Evolutionary conservation across 1,139 yeast species (phyloP).

Genomic region (Geotrichum bryndzae): DNA sequence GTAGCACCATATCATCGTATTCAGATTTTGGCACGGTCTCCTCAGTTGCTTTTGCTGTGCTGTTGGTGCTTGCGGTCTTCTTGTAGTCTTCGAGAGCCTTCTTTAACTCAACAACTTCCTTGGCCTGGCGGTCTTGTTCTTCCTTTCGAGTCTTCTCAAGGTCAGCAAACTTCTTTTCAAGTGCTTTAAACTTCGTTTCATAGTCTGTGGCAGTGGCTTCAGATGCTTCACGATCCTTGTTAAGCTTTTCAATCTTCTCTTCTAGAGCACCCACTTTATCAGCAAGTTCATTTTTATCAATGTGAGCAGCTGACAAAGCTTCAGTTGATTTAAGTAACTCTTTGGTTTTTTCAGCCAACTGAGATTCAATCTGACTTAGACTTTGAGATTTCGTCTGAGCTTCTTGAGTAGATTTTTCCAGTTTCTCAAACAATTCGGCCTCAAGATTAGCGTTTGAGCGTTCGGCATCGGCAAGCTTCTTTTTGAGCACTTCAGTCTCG

Average conservation of each 20-base stretch:
- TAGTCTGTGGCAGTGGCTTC: neutral
- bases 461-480: constrained; percentile 12
- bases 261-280: constrained; percentile 19
- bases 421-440: constrained; percentile 14
- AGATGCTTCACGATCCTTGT: constrained; percentile 1
- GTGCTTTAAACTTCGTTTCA: neutral
- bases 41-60: constrained; percentile 16
- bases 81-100: constrained; percentile 9
- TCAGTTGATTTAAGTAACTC: constrained; percentile 18
- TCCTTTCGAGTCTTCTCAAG: constrained; percentile 4
- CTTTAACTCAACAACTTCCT: constrained; percentile 17
- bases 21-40: constrained; percentile 53
- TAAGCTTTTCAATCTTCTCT: constrained; percentile 12
- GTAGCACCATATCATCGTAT: constrained; percentile 67
- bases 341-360: constrained; percentile 14
- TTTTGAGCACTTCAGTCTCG: constrained; percentile 13
- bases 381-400: constrained; percentile 16
- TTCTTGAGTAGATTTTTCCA: constrained; percentile 17
- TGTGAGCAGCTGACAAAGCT: constrained; percentile 15
- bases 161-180: constrained; percentile 10
- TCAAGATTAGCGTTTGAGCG: constrained; percentile 12
- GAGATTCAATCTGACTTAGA: constrained; percentile 15
- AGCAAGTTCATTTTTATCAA: constrained; percentile 16
- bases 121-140: constrained; percentile 15
- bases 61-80: constrained; percentile 1